Evolutionary conservation across 225 moss, liverwort and hornwort species (phyloP), one percentile per base, ranked within the genome.

Genomic region (Marchantia polymorpha): DNA sequence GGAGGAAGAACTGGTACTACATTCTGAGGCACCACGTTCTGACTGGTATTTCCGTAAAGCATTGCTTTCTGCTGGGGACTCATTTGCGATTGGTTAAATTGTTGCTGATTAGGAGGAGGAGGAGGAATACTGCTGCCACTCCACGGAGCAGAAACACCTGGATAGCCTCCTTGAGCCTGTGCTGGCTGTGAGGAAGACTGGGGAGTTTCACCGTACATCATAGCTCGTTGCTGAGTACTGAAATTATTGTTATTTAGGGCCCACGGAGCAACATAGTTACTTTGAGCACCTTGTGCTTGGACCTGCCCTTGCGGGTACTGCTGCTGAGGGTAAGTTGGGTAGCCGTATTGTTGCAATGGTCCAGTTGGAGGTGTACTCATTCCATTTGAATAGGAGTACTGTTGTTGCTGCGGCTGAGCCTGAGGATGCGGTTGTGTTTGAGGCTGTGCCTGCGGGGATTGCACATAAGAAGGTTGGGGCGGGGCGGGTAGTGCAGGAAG

Each of bases 1-100:
- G 89, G 89, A 16, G 94, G 76, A 48, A 90, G 87, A 59, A 80
- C 83, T 59, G 89, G 76, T 72, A 70, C 89, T 23, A 77, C 48
- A 79, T 80, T 89, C 19, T 77, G 64, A 64, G 89, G 75, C 74
- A 63, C 88, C 23, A 74, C 47, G 80, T 82, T 85, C 51, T 80
- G 83, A 73, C 73, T 76, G 29, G 75, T 66, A 52, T 77, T 82
- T 30, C 79, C 89, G 61, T 87, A 89, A 66, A 90, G 77, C 82
- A 89, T 84, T 30, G 86, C 86, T 69, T 79, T 77, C 81, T 90
- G 90, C 88, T 91, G 96, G 39, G 83, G 55, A 88, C 86, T 92
- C 90, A 91, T 91, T 23, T 74, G 78, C 66, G 89, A 87, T 83
- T 88, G 91, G 50, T 75, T 71, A 61, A 78, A 79, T 76, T 87